Evolutionary conservation across 2,329 filamentous ascomycete genomes (phyloP).

Genomic region (Aspergillus vadensis): DNA sequence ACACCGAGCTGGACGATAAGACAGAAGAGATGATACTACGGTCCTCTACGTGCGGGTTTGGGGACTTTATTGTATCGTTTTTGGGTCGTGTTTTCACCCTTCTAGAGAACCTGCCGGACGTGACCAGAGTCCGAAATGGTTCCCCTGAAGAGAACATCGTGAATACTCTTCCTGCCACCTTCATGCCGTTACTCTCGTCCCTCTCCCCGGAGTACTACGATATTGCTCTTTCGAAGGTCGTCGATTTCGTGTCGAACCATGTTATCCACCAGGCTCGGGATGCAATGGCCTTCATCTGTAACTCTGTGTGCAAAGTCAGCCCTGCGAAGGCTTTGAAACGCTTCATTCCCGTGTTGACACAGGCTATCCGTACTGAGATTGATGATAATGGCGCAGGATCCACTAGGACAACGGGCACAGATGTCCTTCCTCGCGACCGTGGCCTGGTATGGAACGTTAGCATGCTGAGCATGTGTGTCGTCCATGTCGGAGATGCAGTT

Average conservation of each 20-base stretch:
- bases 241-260: slow-evolving; percentile 86
- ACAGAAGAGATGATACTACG: slow-evolving; percentile 85
- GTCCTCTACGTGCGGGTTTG: slow-evolving; percentile 90
- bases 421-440: slow-evolving; percentile 88
- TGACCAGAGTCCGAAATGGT: slow-evolving; percentile 80
- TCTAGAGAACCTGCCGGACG: slow-evolving; percentile 90
- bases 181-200: slow-evolving; percentile 86
- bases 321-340: slow-evolving; percentile 90
- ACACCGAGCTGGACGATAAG: slow-evolving; percentile 76
- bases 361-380: slow-evolving; percentile 93
- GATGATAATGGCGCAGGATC: slow-evolving; percentile 95
- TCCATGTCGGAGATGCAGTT: slow-evolving; percentile 89
- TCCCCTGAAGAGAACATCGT: slow-evolving; percentile 97
- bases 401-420: slow-evolving; percentile 87
- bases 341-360: slow-evolving; percentile 84
- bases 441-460: slow-evolving; percentile 96
- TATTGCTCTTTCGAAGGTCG: slow-evolving; percentile 85
- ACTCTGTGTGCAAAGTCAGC: slow-evolving; percentile 92
- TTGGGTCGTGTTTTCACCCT: slow-evolving; percentile 94
- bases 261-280: slow-evolving; percentile 96
- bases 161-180: slow-evolving; percentile 87
- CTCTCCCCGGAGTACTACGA: slow-evolving; percentile 93
- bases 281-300: slow-evolving; percentile 98
- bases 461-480: slow-evolving; percentile 96
- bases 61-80: slow-evolving; percentile 88